Conservation (phyloP, 108 stramenopile species). For the Skeletonema marinoi region DNA sequence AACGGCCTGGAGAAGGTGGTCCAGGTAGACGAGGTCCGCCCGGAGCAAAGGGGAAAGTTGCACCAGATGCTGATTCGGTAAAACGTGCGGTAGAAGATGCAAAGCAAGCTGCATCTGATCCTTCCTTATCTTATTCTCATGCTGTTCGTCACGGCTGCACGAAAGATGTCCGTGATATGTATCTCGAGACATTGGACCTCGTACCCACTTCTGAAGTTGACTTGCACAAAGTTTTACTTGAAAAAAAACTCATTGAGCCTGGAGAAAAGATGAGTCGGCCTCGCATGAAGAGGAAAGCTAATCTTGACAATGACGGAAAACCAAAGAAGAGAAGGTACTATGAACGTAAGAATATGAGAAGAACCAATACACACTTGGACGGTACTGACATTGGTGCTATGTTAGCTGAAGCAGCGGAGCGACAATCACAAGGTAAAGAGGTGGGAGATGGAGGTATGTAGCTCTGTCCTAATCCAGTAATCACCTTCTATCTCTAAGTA, state of each 20-base stretch:
- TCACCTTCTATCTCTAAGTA: neutral
- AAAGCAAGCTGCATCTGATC: constrained; percentile 69
- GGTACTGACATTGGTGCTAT: constrained; percentile 82
- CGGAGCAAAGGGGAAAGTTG: constrained; percentile 6
- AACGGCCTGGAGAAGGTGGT: constrained; percentile 18
- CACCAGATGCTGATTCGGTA: constrained; percentile 22
- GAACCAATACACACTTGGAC: constrained; percentile 88
- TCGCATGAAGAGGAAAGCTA: constrained; percentile 63
- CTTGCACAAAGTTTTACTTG: constrained; percentile 55
- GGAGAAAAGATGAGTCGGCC: constrained; percentile 77
- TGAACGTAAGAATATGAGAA: constrained; percentile 81
- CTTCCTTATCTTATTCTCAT: constrained; percentile 65
- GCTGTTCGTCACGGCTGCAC: constrained; percentile 88
- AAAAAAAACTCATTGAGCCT: constrained; percentile 78
- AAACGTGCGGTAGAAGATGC: constrained; percentile 49
- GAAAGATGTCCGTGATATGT: constrained; percentile 82
- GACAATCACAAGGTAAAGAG: constrained; percentile 74
- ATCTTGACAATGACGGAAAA: constrained; percentile 84
- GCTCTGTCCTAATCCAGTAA: neutral
- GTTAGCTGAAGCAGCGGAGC: constrained; percentile 68
- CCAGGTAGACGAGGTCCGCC: constrained; percentile 7
- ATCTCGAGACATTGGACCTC: constrained; percentile 55
- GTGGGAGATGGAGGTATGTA: constrained; percentile 93
- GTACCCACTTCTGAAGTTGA: constrained; percentile 71
- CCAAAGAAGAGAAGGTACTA: constrained; percentile 87